A percentile compares a stretch with the other conserved stretches of the same genome.
These are phyloP conservation scores for Xylaria sp. DNA, from an alignment of 2,329 filamentous ascomycete species.

Conservation along the genomic window DNA sequence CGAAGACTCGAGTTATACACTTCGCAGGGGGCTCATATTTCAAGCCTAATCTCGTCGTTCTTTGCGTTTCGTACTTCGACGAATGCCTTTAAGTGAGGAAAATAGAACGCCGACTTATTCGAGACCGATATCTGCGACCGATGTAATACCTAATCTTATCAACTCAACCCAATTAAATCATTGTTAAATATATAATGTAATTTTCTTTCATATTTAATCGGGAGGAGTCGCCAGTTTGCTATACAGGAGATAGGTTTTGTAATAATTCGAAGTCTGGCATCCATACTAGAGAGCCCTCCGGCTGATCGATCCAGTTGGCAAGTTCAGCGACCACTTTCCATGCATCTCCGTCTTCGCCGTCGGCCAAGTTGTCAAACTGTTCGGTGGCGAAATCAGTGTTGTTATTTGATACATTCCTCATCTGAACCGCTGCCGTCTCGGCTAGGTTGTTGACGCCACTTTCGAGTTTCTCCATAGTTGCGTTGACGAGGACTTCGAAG, in stretches of 20 bases:
- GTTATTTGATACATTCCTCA: conserved; percentile 44
- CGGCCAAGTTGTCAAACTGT: conserved; percentile 30
- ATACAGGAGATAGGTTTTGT: conserved; percentile 44
- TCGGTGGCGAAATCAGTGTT: conserved; percentile 37
- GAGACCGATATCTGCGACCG: background rate
- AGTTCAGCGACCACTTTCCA: conserved; percentile 49
- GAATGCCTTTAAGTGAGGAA: background rate
- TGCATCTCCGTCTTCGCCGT: conserved; percentile 39
- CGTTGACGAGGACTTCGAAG: conserved; percentile 59
- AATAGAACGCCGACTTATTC: background rate
- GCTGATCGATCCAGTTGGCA: conserved; percentile 49
- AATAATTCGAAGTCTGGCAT: conserved; percentile 50
- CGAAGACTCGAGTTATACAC: background rate
- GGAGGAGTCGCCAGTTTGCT: background rate
- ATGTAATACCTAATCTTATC: background rate
- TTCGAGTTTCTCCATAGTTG: conserved; percentile 59
- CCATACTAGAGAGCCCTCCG: conserved; percentile 46
- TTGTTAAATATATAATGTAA: background rate
- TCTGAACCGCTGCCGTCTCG: conserved; percentile 52
- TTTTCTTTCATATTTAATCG: background rate
- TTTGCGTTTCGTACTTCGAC: background rate
- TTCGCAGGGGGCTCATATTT: background rate
- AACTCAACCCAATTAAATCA: background rate
- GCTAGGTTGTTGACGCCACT: conserved; percentile 54
- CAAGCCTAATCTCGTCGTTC: no score